These are phyloP conservation scores for Athelia psychrophila DNA, from an alignment of 1,284 basidiomycete genomes.

Conservation along the genomic window DNA sequence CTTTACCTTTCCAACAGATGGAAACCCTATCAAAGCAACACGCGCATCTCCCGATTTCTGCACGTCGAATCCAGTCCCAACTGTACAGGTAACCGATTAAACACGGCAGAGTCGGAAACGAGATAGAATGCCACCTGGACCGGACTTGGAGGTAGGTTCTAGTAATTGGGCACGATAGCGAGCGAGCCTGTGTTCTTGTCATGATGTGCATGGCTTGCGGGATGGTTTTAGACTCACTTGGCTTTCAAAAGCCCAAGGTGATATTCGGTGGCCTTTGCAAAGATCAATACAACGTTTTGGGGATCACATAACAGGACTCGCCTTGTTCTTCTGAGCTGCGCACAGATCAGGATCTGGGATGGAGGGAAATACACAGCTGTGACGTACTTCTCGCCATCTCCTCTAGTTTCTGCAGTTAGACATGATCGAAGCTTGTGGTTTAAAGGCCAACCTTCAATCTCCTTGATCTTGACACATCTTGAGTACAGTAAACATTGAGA, in stretches of 20 bases:
- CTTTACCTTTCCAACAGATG: conserved; percentile 86
- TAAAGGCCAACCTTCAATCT: conserved; percentile 75
- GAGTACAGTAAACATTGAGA: conserved; percentile 1
- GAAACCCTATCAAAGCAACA: conserved; percentile 92
- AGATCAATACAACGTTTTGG: conserved; percentile 3
- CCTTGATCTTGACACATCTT: conserved; percentile 67
- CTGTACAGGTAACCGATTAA: too few relatives aligned
- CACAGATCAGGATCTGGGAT: conserved; percentile 1
- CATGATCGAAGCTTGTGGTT: not conserved
- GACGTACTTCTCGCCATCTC: conserved; percentile 91
- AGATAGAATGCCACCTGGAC: conserved; percentile 41
- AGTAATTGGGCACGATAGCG: conserved; percentile 89
- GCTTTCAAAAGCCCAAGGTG: conserved; percentile 88
- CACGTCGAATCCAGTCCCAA: conserved; percentile 89
- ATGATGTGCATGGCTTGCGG: not conserved
- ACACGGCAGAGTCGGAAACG: too few relatives aligned
- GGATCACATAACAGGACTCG: conserved; percentile 18
- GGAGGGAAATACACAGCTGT: not conserved
- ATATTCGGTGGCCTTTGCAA: conserved; percentile 85
- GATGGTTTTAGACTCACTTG: conserved; percentile 37
- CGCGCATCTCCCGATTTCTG: conserved; percentile 93
- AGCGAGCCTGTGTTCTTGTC: conserved; percentile 50
- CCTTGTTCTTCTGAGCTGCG: conserved; percentile 90
- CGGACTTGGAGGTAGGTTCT: conserved; percentile 81
- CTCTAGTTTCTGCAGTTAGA: conserved; percentile 47